Evolutionary conservation across 305 asterid species (phyloP).

Genomic region (Plantago coronopus): DNA sequence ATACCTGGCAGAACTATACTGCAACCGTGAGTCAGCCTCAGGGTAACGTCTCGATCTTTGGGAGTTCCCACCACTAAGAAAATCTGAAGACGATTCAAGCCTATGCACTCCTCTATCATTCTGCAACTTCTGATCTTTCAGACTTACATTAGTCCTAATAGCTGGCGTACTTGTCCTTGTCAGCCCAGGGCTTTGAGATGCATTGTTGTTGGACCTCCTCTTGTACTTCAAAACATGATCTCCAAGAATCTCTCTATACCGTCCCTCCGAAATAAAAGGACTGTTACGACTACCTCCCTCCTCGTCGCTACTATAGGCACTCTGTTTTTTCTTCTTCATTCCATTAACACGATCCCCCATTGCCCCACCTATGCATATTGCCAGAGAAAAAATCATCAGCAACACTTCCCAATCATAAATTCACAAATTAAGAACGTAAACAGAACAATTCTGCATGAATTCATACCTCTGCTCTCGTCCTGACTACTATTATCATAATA

Average conservation of each 20-base stretch:
- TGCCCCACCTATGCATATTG: conserved; percentile 44
- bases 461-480: conserved; percentile 97
- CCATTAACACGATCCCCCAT: conserved; percentile 49
- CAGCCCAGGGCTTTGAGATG: conserved; percentile 53
- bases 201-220: conserved; percentile 58
- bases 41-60: conserved; percentile 46
- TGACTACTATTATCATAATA: conserved; percentile 91
- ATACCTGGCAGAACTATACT: conserved; percentile 68
- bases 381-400: background rate
- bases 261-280: conserved; percentile 75
- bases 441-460: conserved; percentile 24
- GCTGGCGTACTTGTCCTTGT: conserved; percentile 42
- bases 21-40: conserved; percentile 57
- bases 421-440: background rate
- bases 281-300: conserved; percentile 62
- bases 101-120: conserved; percentile 60
- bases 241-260: conserved; percentile 88
- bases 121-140: conserved; percentile 55
- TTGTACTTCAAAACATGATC: conserved; percentile 88
- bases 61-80: conserved; percentile 41
- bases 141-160: conserved; percentile 42
- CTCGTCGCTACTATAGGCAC: conserved; percentile 68
- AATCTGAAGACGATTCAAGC: conserved; percentile 63
- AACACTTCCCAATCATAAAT: background rate
- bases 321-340: conserved; percentile 62